Conservation (phyloP, 2,329 filamentous ascomycete species). For the Cadophora sp. region DNA sequence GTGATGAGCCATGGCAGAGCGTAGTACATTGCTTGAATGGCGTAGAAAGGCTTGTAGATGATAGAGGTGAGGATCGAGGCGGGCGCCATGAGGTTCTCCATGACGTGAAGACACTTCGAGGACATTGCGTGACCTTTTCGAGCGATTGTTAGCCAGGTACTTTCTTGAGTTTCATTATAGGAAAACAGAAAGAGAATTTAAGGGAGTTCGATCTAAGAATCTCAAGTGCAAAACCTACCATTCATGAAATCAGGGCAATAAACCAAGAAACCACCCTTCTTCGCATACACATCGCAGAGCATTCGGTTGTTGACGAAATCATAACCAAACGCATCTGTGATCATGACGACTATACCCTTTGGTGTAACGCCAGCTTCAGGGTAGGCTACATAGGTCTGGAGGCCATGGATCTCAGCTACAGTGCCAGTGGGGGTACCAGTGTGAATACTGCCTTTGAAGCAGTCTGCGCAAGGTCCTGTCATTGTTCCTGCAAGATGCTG, state of each 20-base stretch:
- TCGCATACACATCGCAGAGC: constrained; percentile 56
- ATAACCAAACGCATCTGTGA: constrained; percentile 59
- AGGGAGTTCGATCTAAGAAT: background rate
- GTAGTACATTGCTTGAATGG: constrained; percentile 50
- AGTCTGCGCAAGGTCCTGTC: constrained; percentile 37
- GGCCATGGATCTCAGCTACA: constrained; percentile 50
- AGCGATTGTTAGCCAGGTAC: background rate
- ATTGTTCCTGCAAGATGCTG: background rate
- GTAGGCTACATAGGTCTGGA: constrained; percentile 52
- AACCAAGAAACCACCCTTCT: constrained; percentile 51
- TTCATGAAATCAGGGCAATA: constrained; percentile 60
- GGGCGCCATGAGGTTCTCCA: constrained; percentile 34
- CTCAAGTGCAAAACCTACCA: constrained; percentile 42
- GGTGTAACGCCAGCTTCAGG: constrained; percentile 43
- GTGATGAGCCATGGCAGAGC: constrained; percentile 29
- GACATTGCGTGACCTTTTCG: constrained; percentile 31
- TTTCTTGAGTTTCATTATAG: background rate
- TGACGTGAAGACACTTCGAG: constrained; percentile 22
- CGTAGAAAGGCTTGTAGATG: constrained; percentile 46
- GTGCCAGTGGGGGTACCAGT: constrained; percentile 48
- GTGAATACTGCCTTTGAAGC: constrained; percentile 49
- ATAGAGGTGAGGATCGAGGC: constrained; percentile 34
- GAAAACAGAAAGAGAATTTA: background rate
- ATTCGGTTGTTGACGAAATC: constrained; percentile 54
- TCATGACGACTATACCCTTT: constrained; percentile 54